Evolutionary conservation across 352 stramenopile species (phyloP).

Genomic region (Plasmopara viticola): DNA sequence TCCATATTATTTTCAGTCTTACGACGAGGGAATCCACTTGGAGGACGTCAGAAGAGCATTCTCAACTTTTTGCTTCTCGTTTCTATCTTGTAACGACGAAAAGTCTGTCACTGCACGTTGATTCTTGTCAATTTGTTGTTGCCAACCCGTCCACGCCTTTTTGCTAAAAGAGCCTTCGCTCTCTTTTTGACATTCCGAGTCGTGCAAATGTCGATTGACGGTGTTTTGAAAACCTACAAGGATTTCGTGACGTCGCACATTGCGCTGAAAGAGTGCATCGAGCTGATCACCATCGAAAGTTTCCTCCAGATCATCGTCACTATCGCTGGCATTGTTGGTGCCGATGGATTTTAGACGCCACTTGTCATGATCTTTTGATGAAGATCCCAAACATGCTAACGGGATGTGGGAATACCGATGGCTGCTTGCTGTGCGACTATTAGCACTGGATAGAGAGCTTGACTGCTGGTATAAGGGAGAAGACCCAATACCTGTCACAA

Average conservation of each 20-base stretch:
- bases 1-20: too few species aligned
- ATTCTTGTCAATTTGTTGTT: slow-evolving; percentile 33
- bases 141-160: slow-evolving; percentile 35
- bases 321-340: slow-evolving; percentile 4
- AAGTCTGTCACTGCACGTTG: background rate
- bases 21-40: too few species aligned
- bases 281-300: slow-evolving; percentile 43
- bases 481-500: slow-evolving; percentile 13
- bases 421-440: slow-evolving; percentile 7
- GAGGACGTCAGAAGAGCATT: too few species aligned
- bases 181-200: slow-evolving; percentile 7
- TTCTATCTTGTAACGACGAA: too few species aligned
- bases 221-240: slow-evolving; percentile 39
- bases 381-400: background rate
- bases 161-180: slow-evolving; percentile 2
- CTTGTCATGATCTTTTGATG: slow-evolving; percentile 2
- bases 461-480: slow-evolving; percentile 8
- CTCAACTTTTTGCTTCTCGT: too few species aligned
- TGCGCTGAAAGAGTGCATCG: slow-evolving; percentile 54
- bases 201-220: slow-evolving; percentile 6
- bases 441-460: slow-evolving; percentile 2
- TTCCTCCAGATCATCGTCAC: slow-evolving; percentile 25
- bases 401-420: slow-evolving; percentile 20
- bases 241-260: slow-evolving; percentile 55
- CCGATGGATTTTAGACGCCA: slow-evolving; percentile 19